These are phyloP conservation scores for Linnemannia elongata DNA, from an alignment of 192 early-diverging fungal genomes.

Conservation along the genomic window DNA sequence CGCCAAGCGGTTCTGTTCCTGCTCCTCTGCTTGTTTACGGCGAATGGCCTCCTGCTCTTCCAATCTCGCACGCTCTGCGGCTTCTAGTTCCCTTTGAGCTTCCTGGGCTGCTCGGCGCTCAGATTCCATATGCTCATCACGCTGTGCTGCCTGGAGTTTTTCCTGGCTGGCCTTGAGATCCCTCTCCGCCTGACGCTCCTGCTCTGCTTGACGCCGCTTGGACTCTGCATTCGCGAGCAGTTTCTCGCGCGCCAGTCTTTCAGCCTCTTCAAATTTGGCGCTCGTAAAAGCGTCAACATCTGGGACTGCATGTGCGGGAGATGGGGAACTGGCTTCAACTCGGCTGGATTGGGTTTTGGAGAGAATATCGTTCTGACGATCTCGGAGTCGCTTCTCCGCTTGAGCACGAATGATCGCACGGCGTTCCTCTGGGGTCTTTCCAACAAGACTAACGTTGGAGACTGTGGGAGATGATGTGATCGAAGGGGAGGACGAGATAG, in stretches of 20 bases:
- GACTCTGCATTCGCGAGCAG: slow-evolving; percentile 57
- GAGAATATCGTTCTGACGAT: slow-evolving; percentile 57
- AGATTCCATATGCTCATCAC: slow-evolving; percentile 17
- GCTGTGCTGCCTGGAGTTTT: background rate
- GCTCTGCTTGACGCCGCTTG: slow-evolving; percentile 56
- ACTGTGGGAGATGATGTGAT: slow-evolving; percentile 25
- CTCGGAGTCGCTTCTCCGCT: slow-evolving; percentile 63
- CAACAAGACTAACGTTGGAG: slow-evolving; percentile 26
- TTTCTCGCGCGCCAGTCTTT: slow-evolving; percentile 54
- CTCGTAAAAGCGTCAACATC: slow-evolving; percentile 54
- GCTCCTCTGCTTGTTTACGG: slow-evolving; percentile 9
- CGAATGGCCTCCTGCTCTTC: slow-evolving; percentile 21
- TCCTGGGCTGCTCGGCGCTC: slow-evolving; percentile 12
- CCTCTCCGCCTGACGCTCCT: slow-evolving; percentile 51
- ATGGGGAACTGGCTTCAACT: slow-evolving; percentile 18
- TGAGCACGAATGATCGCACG: slow-evolving; percentile 64
- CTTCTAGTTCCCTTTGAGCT: slow-evolving; percentile 6
- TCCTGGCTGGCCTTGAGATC: slow-evolving; percentile 28
- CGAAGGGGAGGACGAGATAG: background rate
- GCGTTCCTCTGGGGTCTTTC: slow-evolving; percentile 63
- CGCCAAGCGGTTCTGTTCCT: slow-evolving; percentile 13
- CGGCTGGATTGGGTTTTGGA: slow-evolving; percentile 25
- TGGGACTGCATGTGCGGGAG: slow-evolving; percentile 38
- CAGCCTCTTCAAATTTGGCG: slow-evolving; percentile 62
- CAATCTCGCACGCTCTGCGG: slow-evolving; percentile 4